Base-by-base conservation (phyloP, 2,329 filamentous ascomycete species). In the Drechslera avenae region DNA sequence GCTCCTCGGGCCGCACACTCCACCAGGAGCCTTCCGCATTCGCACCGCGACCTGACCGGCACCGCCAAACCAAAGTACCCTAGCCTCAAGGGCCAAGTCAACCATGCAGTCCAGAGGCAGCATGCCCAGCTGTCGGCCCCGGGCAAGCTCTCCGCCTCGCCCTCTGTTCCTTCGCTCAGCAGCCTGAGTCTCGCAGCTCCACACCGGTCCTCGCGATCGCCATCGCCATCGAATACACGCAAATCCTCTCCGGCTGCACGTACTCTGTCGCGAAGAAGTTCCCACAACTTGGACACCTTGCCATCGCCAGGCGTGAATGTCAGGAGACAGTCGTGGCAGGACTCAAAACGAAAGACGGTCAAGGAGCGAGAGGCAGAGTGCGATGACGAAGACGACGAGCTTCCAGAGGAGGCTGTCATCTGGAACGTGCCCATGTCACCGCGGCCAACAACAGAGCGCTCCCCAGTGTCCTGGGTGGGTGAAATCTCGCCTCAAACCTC, bases 371-470 rank as follows among this genome's bases (percentile, higher is more conserved):
- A 94, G 68, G 83, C 84, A 46, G 89, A 93, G 67, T 92, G 90
- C 61, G 88, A 92, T 60, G 87, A 91, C 46, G 86, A 84, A 46
- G 68, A 67, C 37, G 85, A 90, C 55, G 81, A 83, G 50, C 86
- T 94, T 23, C 90, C 90, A 0, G 89, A 92, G 19, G 89, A 90
- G 46, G 82, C 89, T 18, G 81, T 91, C 44, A 82, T 94, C 39
- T 89, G 90, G 74, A 94, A 94, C 58, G 86, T 94, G 2, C 90
- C 90, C 4, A 84, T 94, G 37, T 92, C 89, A 0, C 90, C 90
- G 16, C 73, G 75, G 18, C 71, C 72, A 31, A 63, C 63, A 2
- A 66, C 66, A 40, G 73, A 75, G 47, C 67, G 72, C 33, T 72
- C 72, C n/a, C 66, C 68, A n/a, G 74, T 72, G 32, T 64, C 64